These are phyloP conservation scores for Eudorina sp. DNA, from an alignment of 139 green algal species.

Conservation along the genomic window DNA sequence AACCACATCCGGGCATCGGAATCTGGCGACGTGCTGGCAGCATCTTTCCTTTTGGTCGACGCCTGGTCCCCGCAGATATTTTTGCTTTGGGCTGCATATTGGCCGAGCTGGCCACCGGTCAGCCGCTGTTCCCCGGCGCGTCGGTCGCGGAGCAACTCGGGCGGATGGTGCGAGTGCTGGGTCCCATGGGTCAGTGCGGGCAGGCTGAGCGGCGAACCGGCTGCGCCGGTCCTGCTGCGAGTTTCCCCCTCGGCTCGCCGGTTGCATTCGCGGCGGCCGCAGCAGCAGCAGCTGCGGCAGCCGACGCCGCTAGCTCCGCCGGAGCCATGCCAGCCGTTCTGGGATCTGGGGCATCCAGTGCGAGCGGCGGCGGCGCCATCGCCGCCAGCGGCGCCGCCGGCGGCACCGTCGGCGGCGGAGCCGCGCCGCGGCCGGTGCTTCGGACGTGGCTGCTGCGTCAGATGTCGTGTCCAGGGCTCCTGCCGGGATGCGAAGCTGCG, in stretches of 20 bases:
- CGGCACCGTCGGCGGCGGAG: not conserved
- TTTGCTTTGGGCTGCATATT: conserved; percentile 9
- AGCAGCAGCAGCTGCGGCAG: not conserved
- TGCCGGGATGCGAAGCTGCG: too few species aligned
- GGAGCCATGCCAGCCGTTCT: not conserved
- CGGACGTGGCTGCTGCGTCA: not conserved
- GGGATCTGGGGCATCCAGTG: not conserved
- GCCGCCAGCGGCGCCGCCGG: not conserved
- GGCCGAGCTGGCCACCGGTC: conserved; percentile 12
- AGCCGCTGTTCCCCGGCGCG: not conserved
- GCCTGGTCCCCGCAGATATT: conserved; percentile 12
- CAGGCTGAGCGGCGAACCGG: too few species aligned
- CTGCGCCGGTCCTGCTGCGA: too few species aligned
- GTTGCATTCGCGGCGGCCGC: not conserved
- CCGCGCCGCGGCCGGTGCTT: too few species aligned
- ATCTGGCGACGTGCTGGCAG: too few species aligned
- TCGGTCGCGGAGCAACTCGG: not conserved
- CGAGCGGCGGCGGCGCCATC: not conserved
- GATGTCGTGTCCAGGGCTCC: too few species aligned
- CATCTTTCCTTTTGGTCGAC: too few species aligned
- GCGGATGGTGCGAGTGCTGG: not conserved
- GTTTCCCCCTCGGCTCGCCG: too few species aligned
- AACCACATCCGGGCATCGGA: too few species aligned
- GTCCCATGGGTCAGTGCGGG: not conserved
- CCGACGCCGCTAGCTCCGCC: not conserved